Base-by-base conservation (phyloP, 768 basidiomycete species). In the Clavulina sp. region DNA sequence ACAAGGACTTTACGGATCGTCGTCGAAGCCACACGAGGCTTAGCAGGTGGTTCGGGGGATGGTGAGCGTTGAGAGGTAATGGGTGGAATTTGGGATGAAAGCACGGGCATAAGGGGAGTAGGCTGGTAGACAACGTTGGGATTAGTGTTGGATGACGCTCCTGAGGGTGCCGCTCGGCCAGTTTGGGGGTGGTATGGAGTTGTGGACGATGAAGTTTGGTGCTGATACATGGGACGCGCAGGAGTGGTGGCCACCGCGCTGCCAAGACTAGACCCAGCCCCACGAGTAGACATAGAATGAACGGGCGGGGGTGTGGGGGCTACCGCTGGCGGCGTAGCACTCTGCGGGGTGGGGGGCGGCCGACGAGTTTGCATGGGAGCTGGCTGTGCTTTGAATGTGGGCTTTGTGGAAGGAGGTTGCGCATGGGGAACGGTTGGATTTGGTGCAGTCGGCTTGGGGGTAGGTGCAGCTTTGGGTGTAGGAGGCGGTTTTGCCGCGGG, bases 1-100 rank as follows among this genome's bases (percentile, higher is more conserved):
- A 81, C 60, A n/a, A 61, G 68, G 32, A 81, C 68, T 34, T 68
- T 69, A 55, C 72, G 58, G 32, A 58, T 41, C 6, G 52, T 23
- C 41, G 57, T 57, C 32, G 41, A 49, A 6, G 57, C 54, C 53
- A 51, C 54, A 50, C 49, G 56, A 38, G 19, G 49, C 51, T 43
- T 57, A 49, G 57, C 49, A 28, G 58, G 52, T 16, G 58, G 57
- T 2, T 57, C 32, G 33, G 54, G 28, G 54, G 51, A 30, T 19
- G 23, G 54, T 19, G 40, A 18, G 19, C 43, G 38, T 13, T 23
- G 54, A 18, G 28, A 32, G 28, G 41, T 19, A 31, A 7, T 46
- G 26, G 5, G 32, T n/a, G 46, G 34, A 41, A 32, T 19, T 33
- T 1, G 33, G 24, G 23, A 23, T 29, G 28, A 19, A 13, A n/a